Base-by-base conservation (phyloP, 2,329 filamentous ascomycete species). In the Arthrobotrys conoides region DNA sequence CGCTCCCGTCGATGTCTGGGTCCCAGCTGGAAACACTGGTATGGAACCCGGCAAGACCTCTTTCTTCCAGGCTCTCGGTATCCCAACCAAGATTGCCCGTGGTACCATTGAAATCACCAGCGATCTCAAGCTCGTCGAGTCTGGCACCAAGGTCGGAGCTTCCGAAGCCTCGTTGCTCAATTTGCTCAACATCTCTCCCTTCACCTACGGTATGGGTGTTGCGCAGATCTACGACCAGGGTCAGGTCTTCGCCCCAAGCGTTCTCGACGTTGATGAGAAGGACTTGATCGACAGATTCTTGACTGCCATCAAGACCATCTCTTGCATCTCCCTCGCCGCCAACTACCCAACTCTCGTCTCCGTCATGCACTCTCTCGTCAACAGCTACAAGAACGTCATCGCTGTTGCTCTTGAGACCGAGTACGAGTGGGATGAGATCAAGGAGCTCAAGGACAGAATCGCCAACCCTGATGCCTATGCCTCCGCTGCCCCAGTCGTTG, bases 11-110 rank as follows among this genome's bases (percentile, higher is more conserved):
- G 96, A 99, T 87, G 96, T 99, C 86, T 99, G 88, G 89, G 87
- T 99, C 83, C 96, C 96, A 83, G 96, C 94, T 83, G 96, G 96
- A 88, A 99, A 99, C 92, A 99, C 96, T 85, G 96, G 96, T 89
- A 99, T 99, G 96, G 96, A 99, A 88, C 96, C 96, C 86, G 96
- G 96, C 87, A 99, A 99, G 93, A 99, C 96, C 85, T 98, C 96
- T 86, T 99, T 99, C 94, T 99, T 99, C 94, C 96, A 99, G 92
- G 96, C 96, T 85, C 96, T 99, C 88, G 95, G 95, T 93, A 94
- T 99, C 86, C 96, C 96, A 86, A 99, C 96, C 91, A 99, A 99
- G 94, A 99, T 99, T 88, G 96, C 96, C 86, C 96, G 96, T 97
- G 96, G 96, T 96, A 99, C 96, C 88, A 99, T 99, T 88, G 96